These are phyloP conservation scores for Tetrahymena elliotti DNA, from an alignment of 73 alveolate species.

Conservation along the genomic window DNA sequence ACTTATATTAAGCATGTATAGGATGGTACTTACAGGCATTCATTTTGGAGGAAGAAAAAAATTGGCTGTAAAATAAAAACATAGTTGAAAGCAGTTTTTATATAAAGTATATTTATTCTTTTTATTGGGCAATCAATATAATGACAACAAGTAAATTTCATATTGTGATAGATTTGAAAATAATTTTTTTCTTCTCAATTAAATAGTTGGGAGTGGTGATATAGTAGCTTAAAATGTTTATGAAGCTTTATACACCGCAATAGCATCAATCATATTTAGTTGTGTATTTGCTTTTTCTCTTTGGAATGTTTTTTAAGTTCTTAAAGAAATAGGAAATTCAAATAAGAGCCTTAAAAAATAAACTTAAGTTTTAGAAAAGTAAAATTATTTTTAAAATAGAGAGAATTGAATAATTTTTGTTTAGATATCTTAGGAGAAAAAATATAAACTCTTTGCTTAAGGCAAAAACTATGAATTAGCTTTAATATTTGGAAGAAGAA, in stretches of 20 bases:
- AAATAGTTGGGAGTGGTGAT: not conserved
- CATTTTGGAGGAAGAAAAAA: not conserved
- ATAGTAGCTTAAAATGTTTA: not conserved
- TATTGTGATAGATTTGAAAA: no score
- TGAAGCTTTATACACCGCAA: not conserved
- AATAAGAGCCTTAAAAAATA: no score
- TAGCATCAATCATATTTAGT: not conserved
- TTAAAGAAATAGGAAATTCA: not conserved
- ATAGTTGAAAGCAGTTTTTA: not conserved
- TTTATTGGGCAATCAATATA: not conserved
- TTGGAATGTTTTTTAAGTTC: no score
- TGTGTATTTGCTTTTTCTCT: not conserved
- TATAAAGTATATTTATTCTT: not conserved
- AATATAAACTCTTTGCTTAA: not conserved
- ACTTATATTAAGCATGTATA: not conserved
- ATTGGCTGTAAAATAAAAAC: not conserved
- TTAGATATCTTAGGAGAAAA: not conserved
- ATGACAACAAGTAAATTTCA: not conserved
- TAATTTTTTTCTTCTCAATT: no score
- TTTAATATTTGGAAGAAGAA: not conserved
- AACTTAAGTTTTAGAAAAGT: not conserved
- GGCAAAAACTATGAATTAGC: not conserved
- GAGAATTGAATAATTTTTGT: no score
- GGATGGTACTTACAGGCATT: not conserved
- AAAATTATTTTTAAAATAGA: no score